These are phyloP conservation scores for Rubroshorea leprosula DNA, from an alignment of 345 rosid genomes.

Conservation along the genomic window DNA sequence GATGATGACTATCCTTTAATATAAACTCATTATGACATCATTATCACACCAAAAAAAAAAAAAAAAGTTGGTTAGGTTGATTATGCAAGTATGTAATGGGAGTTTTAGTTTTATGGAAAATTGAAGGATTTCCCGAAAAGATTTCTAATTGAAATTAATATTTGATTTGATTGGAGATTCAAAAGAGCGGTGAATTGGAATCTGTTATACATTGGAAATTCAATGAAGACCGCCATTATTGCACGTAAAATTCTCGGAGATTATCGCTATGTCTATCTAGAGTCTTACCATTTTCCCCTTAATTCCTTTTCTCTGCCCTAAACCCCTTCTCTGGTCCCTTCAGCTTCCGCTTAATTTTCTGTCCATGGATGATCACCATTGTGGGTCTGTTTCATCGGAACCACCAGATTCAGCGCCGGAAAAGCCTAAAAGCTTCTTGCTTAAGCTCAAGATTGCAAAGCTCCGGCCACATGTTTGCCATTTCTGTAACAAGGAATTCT, in stretches of 20 bases:
- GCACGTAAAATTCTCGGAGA: neutral
- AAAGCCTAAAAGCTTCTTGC: neutral
- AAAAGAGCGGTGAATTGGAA: neutral
- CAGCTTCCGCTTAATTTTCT: neutral
- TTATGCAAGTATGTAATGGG: no score
- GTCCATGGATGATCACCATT: neutral
- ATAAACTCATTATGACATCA: no score
- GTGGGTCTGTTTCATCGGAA: neutral
- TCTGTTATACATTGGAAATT: neutral
- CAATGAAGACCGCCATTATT: conserved; percentile 10
- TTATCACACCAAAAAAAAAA: no score
- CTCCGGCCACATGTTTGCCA: conserved; percentile 18
- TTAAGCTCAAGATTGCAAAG: conserved; percentile 7
- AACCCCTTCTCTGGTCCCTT: neutral
- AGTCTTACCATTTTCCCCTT: neutral
- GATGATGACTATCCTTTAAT: no score
- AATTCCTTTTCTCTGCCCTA: no score
- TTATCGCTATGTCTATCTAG: neutral
- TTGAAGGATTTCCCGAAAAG: neutral
- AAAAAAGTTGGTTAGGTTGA: no score
- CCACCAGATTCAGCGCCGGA: neutral
- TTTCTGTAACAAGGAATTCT: conserved; percentile 29
- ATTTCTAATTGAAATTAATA: no score
- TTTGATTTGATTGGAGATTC: neutral
- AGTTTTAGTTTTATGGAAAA: neutral